Conservation (phyloP, 2,329 filamentous ascomycete genomes). For the Raffaelea albimanens region DNA sequence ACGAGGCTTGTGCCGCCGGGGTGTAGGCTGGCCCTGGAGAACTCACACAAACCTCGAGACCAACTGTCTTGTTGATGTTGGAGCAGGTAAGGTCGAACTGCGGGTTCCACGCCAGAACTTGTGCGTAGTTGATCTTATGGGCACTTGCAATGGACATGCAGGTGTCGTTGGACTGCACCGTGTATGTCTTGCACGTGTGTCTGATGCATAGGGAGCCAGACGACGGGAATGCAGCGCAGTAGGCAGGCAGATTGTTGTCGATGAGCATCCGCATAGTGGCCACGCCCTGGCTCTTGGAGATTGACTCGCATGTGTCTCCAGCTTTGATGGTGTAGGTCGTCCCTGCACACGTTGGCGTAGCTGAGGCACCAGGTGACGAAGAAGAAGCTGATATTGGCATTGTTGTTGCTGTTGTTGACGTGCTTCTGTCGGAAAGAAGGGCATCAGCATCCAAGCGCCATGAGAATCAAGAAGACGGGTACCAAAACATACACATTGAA, state of each 20-base stretch:
- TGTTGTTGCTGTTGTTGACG: too few relatives aligned
- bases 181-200: not conserved
- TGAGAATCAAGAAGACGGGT: too few relatives aligned
- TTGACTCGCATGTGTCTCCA: constrained; percentile 1
- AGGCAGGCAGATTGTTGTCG: not conserved
- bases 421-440: too few relatives aligned
- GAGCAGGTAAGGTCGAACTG: not conserved
- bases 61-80: not conserved
- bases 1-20: too few relatives aligned
- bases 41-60: not conserved
- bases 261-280: not conserved
- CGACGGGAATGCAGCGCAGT: not conserved
- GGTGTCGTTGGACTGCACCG: not conserved
- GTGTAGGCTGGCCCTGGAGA: too few relatives aligned
- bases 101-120: not conserved
- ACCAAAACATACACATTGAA: too few relatives aligned
- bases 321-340: not conserved
- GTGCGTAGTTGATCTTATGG: not conserved
- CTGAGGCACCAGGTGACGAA: not conserved
- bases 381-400: not conserved
- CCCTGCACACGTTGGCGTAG: not conserved
- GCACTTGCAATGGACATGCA: not conserved
- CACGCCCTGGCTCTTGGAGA: not conserved
- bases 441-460: too few relatives aligned
- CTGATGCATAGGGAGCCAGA: not conserved